Base-by-base conservation (phyloP, 768 basidiomycete species). In the Porpolomopsis calyptriformis region DNA sequence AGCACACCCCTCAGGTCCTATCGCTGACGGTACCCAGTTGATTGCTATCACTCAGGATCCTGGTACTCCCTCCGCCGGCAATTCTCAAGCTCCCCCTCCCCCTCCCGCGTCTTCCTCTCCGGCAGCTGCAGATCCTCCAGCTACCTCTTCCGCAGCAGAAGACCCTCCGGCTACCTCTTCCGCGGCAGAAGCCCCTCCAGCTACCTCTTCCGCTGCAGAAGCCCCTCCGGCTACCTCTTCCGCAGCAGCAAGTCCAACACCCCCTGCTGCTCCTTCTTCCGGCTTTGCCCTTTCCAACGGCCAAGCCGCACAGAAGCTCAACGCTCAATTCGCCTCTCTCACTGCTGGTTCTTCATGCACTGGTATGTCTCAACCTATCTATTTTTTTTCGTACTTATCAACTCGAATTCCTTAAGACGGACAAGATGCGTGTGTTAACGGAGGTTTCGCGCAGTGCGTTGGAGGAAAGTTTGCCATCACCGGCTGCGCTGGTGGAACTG, bases 381-480 rank as follows among this genome's bases (percentile, higher is more conserved):
- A 19, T 35, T 41, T 45, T 29, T 42, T 18, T 43, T 23, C 5
- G 43, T 29, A 40, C 24, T 34, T 18, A 51, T 42, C 41, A 54
- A 27, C 60, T 58, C 48, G 70, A 63, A 33, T 51, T 50, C 47
- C 51, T 45, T 33, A 55, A 47, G 62, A 56, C 9, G 70, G 71
- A 38, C 65, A 73, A 26, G 57, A 64, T 14, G 74, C 72, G 16
- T 78, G 76, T 54, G 59, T 77, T 23, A 53, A 57, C 11, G 59
- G 60, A 2, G 59, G 55, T 4, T 77, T 77, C 47, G 77, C 76
- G 18, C 74, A 77, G 52, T 79, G 76, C 48, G 69, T 68, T 22
- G 56, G 52, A n/a, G 73, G 72, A n/a, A 60, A 66, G 47, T 77
- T 74, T 43, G 64, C 57, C 1, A 43, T 64, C 12, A 66, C 64